Conservation (phyloP, 805 yeast species). For the Torulaspora indica region DNA sequence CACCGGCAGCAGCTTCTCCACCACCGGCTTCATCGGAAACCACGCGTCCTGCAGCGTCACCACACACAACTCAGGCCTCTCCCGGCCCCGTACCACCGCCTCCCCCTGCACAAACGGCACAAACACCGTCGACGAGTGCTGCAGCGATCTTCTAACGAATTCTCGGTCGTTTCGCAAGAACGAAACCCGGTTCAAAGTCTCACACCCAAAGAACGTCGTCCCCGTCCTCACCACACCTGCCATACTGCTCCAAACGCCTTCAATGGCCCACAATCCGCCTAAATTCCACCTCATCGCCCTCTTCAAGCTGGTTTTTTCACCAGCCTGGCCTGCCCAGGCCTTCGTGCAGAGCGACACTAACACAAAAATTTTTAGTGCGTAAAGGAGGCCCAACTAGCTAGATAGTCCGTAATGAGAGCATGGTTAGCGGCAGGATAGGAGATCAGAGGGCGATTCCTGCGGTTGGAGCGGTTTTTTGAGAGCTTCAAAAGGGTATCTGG, state of each 20-base stretch:
- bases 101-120: constrained; percentile 35
- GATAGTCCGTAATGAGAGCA: background rate
- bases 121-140: constrained; percentile 43
- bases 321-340: too few relatives aligned
- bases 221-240: constrained; percentile 8
- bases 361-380: constrained; percentile 8
- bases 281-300: background rate
- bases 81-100: constrained; percentile 22
- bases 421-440: background rate
- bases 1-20: constrained; percentile 7
- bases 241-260: background rate
- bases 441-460: background rate
- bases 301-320: background rate
- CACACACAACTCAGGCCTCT: constrained; percentile 11
- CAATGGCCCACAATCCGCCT: background rate
- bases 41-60: constrained; percentile 8
- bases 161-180: constrained; percentile 49
- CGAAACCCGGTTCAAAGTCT: constrained; percentile 51
- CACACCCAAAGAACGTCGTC: constrained; percentile 41
- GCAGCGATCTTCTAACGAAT: constrained; percentile 43
- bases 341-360: background rate
- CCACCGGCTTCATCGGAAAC: constrained; percentile 6
- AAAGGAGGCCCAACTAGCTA: constrained; percentile 1
- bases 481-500: background rate
- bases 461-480: background rate